A percentile compares a stretch with the other conserved stretches of the same genome.
Conservation (phyloP, 148 eudicot species). For the Rheum nobile region DNA sequence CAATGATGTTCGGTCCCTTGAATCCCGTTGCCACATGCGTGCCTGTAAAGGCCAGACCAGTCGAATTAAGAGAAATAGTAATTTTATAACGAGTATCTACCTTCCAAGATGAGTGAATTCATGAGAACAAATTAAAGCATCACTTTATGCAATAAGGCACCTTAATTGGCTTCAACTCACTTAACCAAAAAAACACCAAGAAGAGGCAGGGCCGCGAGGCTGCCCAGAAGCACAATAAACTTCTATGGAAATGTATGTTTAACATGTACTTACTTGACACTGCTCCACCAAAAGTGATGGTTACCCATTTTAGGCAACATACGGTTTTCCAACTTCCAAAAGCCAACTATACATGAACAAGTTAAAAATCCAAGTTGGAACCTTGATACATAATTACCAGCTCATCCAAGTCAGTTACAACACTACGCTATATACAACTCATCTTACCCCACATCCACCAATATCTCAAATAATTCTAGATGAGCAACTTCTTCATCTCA, state of each 20-base stretch:
- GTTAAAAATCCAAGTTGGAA: background rate
- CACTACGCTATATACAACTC: background rate
- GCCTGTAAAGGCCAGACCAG: conserved; percentile 23
- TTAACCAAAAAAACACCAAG: background rate
- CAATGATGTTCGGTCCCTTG: conserved; percentile 66
- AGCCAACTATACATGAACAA: background rate
- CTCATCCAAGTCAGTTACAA: background rate
- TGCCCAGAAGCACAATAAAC: background rate
- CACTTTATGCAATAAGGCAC: background rate
- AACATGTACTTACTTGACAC: background rate
- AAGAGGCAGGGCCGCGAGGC: background rate
- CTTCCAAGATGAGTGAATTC: background rate
- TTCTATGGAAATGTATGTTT: background rate
- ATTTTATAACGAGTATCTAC: background rate
- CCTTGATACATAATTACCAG: background rate
- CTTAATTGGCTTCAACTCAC: background rate
- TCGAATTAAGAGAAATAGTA: background rate
- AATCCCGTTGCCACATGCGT: conserved; percentile 87
- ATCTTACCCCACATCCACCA: background rate
- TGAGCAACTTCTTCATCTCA: background rate
- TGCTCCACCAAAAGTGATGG: background rate
- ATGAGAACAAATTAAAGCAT: background rate
- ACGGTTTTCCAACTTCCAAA: background rate
- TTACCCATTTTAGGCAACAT: background rate
- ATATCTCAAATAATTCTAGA: background rate